phyloP scores from a whole-genome alignment of 441 rosid genomes.

The Jatropha podagrica region DNA sequence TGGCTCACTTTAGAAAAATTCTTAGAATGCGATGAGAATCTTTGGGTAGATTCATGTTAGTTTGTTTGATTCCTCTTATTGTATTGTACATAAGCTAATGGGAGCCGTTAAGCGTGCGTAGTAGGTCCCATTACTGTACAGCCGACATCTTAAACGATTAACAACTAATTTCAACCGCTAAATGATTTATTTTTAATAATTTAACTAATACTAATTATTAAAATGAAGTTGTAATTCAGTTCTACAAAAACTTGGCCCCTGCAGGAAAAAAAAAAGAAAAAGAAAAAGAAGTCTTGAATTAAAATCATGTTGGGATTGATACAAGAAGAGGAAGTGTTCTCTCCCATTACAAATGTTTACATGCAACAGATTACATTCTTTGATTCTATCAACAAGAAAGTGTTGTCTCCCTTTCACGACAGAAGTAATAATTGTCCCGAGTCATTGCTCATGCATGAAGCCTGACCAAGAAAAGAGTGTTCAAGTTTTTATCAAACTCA shows the following conservation, averaged over 20 bases:
- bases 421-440: background rate
- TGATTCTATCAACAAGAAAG: background rate
- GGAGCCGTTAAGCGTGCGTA: constrained; percentile 4
- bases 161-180: no score
- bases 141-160: background rate
- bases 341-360: no score
- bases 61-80: background rate
- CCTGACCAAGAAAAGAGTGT: background rate
- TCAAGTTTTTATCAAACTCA: background rate
- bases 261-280: background rate
- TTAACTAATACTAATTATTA: no score
- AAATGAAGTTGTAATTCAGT: no score
- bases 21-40: background rate
- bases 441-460: background rate
- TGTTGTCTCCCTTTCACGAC: background rate
- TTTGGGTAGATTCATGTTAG: background rate
- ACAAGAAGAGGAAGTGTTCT: no score
- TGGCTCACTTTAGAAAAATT: background rate
- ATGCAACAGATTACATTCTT: background rate
- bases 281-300: background rate
- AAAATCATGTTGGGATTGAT: no score
- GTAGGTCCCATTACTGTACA: background rate
- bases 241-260: background rate
- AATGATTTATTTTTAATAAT: no score
- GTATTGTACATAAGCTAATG: background rate